These are phyloP conservation scores for Thyridium curvatum DNA, from an alignment of 2,329 filamentous ascomycete genomes.

Conservation along the genomic window DNA sequence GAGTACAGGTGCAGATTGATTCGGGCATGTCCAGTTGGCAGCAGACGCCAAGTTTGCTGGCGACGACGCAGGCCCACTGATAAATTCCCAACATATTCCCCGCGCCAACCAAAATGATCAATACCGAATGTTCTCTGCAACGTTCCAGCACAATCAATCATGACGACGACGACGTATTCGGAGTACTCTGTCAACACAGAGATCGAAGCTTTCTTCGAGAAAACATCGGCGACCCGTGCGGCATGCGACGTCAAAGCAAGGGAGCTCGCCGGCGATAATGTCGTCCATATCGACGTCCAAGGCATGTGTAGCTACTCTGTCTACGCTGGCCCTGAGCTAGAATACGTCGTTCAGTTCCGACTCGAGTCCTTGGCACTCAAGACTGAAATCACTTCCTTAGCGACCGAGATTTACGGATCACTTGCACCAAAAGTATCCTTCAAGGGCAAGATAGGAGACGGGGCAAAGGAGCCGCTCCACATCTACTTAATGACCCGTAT, in stretches of 20 bases:
- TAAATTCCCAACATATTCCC: no score
- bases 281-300: constrained; percentile 25
- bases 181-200: constrained; percentile 16
- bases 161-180: no score
- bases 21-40: no score
- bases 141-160: no score
- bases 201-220: constrained; percentile 17
- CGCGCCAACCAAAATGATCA: no score
- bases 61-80: no score
- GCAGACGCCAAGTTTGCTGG: no score
- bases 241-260: constrained; percentile 14
- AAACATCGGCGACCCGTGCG: constrained; percentile 15
- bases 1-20: no score
- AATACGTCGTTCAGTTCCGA: constrained; percentile 30
- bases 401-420: constrained; percentile 1
- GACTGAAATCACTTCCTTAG: not conserved
- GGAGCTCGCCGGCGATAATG: constrained; percentile 19
- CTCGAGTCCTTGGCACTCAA: constrained; percentile 23
- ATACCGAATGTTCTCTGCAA: no score
- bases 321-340: constrained; percentile 24
- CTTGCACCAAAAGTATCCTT: constrained; percentile 4
- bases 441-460: constrained; percentile 3
- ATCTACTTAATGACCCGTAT: no score
- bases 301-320: constrained; percentile 31
- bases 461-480: no score